Base-by-base conservation (phyloP, 495 filamentous ascomycete species). In the Aspergillus wentii region DNA sequence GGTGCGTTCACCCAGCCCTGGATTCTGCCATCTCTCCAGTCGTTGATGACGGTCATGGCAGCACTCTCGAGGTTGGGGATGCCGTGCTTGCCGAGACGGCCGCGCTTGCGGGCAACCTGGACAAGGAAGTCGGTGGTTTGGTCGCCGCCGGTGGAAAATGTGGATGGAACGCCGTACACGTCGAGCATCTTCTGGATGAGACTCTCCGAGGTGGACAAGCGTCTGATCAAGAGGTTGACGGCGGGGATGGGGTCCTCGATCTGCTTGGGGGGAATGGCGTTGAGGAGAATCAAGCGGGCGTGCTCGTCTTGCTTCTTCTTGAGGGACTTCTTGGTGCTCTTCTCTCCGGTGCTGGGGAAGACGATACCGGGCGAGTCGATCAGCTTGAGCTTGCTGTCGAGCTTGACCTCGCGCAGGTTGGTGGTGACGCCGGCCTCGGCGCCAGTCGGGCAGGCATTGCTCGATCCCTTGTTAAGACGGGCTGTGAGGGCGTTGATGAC, bases 301-400 rank as follows among this genome's bases (percentile, higher is more conserved):
- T 91, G 82, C 34, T 88, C 78, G 41, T 86, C 84, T 33, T 54
- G 49, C 53, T 66, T 56, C 63, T 71, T 70, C 51, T 65, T 63
- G 51, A 60, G 58, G 49, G 50, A 54, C 48, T 80, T 78, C 46
- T 79, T 78, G 49, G 25, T 35, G 34, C 72, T 79, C 44, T 57
- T 74, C 61, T 41, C 66, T 44, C 43, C 43, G 10, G 68, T 40
- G 35, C 54, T 78, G 61, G 91, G 90, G 74, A 95, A 95, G 33
- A 97, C 87, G 45, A 97, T 95, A 43, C 91, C 91, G 26, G 91
- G 91, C 0, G 91, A 95, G 64, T 97, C 91, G 48, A 97, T 83
- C 20, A 97, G 72, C 53, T 91, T 95, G 1, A 97, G 75, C 61
- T 88, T 94, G 71, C 82, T 91, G 66, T 97, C 91, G 41, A 97